Base-by-base conservation (phyloP, 176 grass and related monocot genomes). In the Oryza meyeriana region DNA sequence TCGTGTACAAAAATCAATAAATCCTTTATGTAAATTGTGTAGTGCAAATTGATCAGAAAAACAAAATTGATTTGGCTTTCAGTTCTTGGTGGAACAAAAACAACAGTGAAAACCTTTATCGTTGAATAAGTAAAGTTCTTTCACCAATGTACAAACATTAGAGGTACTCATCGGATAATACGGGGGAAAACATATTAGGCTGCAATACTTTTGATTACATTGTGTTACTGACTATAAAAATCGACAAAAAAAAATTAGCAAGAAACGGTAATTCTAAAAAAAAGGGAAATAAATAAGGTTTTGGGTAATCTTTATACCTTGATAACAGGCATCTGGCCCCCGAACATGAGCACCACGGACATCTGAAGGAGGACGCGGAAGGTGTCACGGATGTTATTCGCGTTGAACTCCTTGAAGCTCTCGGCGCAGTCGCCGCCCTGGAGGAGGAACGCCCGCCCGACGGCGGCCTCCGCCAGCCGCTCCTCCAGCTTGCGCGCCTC, bases 321-420 rank as follows among this genome's bases (percentile, higher is more conserved):
- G 74, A 95, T 41, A 22, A 95, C 26, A 32, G 93, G 93, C 66
- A 95, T 67, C 76, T 95, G 93, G 14, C 93, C 93, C 28, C 93
- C 90, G 62, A 95, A 95, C 93, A 95, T 95, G 67, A 95, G 93
- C 30, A 95, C 93, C 29, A 91, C 93, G 12, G 88, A 77, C 93
- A 95, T 95, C 81, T 95, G 93, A 62, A 95, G 87, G 22, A 95
- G 76, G 34, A 95, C 87, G 10, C 93, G 78, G 41, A 95, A 92
- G 83, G 93, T 95, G 33, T 95, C 93, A 17, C 93, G 75, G 62
- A 95, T 95, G 77, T 95, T 95, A 57, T 95, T 95, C 18, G 90
- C 93, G 74, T 88, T 86, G 87, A 95, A 95, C 77, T 95, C 93
- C 69, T 95, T 92, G 80, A 95, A 95, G 40, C 93, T 95, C 87